These are phyloP conservation scores for Cicer cuneatum DNA, from an alignment of 306 rosid species.

Conservation along the genomic window DNA sequence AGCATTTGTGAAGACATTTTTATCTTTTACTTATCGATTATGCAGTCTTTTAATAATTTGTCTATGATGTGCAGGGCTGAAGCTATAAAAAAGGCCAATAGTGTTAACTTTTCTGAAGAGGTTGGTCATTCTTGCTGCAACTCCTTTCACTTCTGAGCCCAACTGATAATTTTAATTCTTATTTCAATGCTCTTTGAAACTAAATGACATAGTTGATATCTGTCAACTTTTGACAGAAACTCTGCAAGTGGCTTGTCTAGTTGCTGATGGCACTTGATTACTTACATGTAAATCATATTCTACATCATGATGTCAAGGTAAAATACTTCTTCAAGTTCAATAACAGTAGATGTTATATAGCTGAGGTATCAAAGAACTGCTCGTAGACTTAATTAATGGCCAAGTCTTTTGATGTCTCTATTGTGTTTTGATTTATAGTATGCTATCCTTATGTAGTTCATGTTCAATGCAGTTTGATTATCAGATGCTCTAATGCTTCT, in stretches of 20 bases:
- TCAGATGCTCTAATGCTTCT: no score
- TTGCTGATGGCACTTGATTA: conserved; percentile 97
- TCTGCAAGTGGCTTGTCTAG: conserved; percentile 97
- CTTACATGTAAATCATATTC: conserved; percentile 89
- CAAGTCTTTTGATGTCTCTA: neutral
- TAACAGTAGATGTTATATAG: conserved; percentile 7
- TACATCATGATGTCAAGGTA: conserved; percentile 98
- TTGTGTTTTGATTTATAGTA: conserved; percentile 13
- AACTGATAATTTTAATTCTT: conserved; percentile 33
- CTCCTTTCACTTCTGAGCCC: conserved; percentile 10
- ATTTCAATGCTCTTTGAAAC: conserved; percentile 22
- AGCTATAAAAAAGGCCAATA: conserved; percentile 75
- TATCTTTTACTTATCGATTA: conserved; percentile 37
- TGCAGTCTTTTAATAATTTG: conserved; percentile 25
- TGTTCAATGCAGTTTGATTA: conserved; percentile 65
- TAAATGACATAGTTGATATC: conserved; percentile 18
- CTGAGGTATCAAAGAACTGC: conserved; percentile 32
- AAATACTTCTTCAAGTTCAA: conserved; percentile 40
- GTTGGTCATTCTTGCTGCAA: conserved; percentile 47
- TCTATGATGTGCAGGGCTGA: conserved; percentile 71
- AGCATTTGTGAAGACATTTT: conserved; percentile 7
- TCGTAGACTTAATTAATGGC: neutral
- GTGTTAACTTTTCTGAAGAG: conserved; percentile 85
- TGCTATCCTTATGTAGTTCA: conserved; percentile 29
- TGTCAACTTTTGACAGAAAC: conserved; percentile 59